Conservation (phyloP, 495 filamentous ascomycete species). For the Neurospora tetrasperma region DNA sequence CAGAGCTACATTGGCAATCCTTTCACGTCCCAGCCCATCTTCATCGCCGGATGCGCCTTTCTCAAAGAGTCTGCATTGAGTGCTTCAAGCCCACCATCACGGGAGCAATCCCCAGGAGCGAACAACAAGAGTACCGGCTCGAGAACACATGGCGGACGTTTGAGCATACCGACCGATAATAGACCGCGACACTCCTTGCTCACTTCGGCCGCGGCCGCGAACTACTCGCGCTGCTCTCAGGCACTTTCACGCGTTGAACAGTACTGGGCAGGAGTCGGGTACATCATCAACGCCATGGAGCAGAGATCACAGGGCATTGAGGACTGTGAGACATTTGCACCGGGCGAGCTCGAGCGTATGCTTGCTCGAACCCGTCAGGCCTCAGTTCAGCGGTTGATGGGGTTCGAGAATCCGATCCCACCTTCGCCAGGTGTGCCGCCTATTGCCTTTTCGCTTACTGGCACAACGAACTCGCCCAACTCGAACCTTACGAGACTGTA, state of each 20-base stretch:
- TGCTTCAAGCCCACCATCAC: conserved; percentile 45
- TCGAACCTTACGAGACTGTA: conserved; percentile 67
- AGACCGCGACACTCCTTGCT: conserved; percentile 60
- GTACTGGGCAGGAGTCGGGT: conserved; percentile 79
- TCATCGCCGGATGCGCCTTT: conserved; percentile 80
- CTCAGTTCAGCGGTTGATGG: conserved; percentile 22
- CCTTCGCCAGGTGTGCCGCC: conserved; percentile 37
- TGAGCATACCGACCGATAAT: conserved; percentile 27
- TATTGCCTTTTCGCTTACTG: conserved; percentile 69
- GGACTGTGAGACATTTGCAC: conserved; percentile 68
- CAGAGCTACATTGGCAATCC: conserved; percentile 76
- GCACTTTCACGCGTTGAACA: conserved; percentile 62
- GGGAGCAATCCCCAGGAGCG: conserved; percentile 34
- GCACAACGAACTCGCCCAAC: conserved; percentile 71
- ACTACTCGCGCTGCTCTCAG: conserved; percentile 75
- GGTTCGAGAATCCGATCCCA: conserved; percentile 19
- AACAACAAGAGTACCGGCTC: conserved; percentile 12
- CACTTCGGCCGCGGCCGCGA: conserved; percentile 63
- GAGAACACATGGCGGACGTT: neutral
- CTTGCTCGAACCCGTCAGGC: conserved; percentile 53
- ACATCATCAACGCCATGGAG: conserved; percentile 77
- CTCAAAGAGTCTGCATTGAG: conserved; percentile 66
- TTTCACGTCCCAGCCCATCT: conserved; percentile 83
- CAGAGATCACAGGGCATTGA: conserved; percentile 77
- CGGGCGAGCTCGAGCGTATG: conserved; percentile 70